A percentile compares a stretch with the other conserved stretches of the same genome.
Conservation (phyloP, 1,139 yeast species). For the Hanseniaspora sp. region DNA sequence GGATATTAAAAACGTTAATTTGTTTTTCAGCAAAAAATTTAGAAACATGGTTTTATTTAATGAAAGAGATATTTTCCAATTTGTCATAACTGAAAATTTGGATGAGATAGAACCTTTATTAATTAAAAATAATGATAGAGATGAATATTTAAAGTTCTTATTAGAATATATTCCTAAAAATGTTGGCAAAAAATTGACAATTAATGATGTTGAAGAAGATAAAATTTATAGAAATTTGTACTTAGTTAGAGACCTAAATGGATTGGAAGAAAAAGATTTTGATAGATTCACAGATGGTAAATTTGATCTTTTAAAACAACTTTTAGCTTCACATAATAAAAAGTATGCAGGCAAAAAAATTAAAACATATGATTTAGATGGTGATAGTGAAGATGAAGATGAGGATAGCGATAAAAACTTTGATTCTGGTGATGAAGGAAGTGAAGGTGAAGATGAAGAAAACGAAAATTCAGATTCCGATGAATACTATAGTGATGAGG, state of each 20-base stretch:
- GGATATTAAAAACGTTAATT: constrained; percentile 94
- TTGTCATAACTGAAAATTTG: constrained; percentile 41
- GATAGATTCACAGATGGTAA: constrained; percentile 72
- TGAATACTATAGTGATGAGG: constrained; percentile 31
- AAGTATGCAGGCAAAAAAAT: constrained; percentile 22
- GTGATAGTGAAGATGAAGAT: constrained; percentile 21
- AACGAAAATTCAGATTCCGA: constrained; percentile 33
- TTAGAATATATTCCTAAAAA: constrained; percentile 33
- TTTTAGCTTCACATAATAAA: constrained; percentile 37
- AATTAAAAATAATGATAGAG: constrained; percentile 27
- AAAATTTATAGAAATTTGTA: constrained; percentile 81
- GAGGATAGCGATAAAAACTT: constrained; percentile 21
- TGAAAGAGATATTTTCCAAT: constrained; percentile 70
- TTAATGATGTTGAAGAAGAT: constrained; percentile 58
- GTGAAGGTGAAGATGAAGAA: constrained; percentile 29
- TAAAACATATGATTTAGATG: constrained; percentile 23
- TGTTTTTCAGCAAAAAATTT: constrained; percentile 49
- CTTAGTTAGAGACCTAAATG: constrained; percentile 62
- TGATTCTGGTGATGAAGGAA: constrained; percentile 25
- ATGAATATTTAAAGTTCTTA: constrained; percentile 34
- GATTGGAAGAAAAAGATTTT: constrained; percentile 78
- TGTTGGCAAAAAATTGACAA: constrained; percentile 42
- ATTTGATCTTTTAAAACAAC: constrained; percentile 60
- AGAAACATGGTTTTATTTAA: constrained; percentile 67
- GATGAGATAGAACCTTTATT: constrained; percentile 22